Base-by-base conservation (phyloP, 139 green algal genomes). In the Asterochloris erici region DNA sequence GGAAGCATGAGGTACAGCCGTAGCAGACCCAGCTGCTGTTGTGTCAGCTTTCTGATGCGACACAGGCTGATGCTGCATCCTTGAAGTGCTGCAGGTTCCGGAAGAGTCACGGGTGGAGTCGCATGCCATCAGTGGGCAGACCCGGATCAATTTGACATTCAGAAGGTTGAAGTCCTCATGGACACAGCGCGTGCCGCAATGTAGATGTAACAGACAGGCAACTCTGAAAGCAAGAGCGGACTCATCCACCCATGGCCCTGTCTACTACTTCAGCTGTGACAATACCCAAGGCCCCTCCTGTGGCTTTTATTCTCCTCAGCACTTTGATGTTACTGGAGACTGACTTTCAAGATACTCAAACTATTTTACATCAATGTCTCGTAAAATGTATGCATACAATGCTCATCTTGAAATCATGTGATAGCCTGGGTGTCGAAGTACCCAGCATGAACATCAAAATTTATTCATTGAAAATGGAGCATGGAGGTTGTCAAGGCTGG, bases 111-210 rank as follows among this genome's bases (percentile, higher is more conserved):
- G 38, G 38, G 38, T 54, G 38, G 38, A 28, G 28, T 73, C 11
- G 9, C 85, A 89, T 29, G 74, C 75, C 11, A 28, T 70, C 21
- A 74, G n/a, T 62, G 85, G 85, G 29, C 10, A n/a, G 1, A 62
- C 69, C 19, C 74, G 82, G 24, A 81, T 83, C 69, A 89, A 89
- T 79, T 79, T 89, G 19, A 89, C 85, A 24, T 86, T 86, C 63
- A 79, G 85, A 10, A n/a, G 75, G 12, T 62, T 79, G 17, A 86
- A 85, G 68, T 79, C 75, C 10, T 14, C 82, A n/a, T 82, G 63
- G 74, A 27, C 62, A 21, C 61, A n/a, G 9, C 19, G 29, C 10
- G 82, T 27, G 21, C 85, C 79, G 14, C 74, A 70, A 63, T 89
- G 85, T 79, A 26, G 23, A 68, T 89, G 85, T 79, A 76, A 79